A percentile compares a stretch with the other conserved stretches of the same genome.
Evolutionary conservation across 2,329 filamentous ascomycete genomes (phyloP).

Genomic region (Exophiala lecanii-corni): DNA sequence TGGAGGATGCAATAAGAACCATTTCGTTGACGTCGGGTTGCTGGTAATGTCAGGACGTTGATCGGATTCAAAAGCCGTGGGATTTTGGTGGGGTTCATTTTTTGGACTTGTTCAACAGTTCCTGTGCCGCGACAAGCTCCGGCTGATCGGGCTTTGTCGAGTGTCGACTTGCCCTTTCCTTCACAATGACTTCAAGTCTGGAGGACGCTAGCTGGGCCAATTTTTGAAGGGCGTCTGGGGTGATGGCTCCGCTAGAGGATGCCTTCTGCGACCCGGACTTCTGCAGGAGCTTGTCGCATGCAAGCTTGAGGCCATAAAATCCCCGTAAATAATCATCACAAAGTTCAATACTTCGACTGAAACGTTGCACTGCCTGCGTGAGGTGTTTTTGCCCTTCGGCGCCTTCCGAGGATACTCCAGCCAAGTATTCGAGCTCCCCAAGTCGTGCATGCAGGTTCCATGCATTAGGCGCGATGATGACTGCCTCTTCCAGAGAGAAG

Average conservation of each 20-base stretch:
- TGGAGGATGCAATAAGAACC: not conserved
- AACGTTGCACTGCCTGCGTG: conserved; percentile 73
- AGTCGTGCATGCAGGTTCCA: conserved; percentile 93
- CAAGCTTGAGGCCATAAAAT: conserved; percentile 76
- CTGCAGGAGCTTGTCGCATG: conserved; percentile 22
- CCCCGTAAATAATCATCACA: conserved; percentile 90
- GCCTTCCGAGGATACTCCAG: conserved; percentile 30
- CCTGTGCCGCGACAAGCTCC: conserved; percentile 40
- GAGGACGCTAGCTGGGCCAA: conserved; percentile 35
- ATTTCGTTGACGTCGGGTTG: too few species aligned
- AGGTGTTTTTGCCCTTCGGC: conserved; percentile 48
- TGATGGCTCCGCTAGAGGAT: conserved; percentile 5
- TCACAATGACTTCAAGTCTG: conserved; percentile 36
- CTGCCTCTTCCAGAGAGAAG: conserved; percentile 83
- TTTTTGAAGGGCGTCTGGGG: conserved; percentile 25
- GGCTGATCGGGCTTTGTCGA: conserved; percentile 33
- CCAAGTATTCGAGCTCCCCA: conserved; percentile 75
- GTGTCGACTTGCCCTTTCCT: conserved; percentile 30
- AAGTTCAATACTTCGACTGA: conserved; percentile 85
- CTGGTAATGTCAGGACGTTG: too few species aligned
- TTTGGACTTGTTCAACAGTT: conserved; percentile 33
- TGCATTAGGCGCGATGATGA: conserved; percentile 81
- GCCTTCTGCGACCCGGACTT: conserved; percentile 13
- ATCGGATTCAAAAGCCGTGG: conserved; percentile 10
- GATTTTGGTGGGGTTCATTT: conserved; percentile 11